These are phyloP conservation scores for Peniophora sp. DNA, from an alignment of 1,284 basidiomycete species.

Conservation along the genomic window DNA sequence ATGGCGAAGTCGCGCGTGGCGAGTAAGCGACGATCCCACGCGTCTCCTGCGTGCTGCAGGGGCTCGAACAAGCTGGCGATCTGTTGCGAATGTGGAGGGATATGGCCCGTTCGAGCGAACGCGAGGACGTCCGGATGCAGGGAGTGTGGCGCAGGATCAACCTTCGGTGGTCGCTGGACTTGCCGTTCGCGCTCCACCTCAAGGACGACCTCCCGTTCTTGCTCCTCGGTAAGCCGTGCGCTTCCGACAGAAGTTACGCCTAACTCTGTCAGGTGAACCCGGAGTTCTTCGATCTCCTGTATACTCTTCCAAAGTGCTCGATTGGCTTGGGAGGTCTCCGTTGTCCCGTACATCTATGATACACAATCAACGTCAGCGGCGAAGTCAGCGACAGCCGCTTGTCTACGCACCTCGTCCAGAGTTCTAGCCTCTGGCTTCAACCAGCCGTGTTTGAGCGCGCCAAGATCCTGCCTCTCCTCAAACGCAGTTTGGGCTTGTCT, in stretches of 20 bases:
- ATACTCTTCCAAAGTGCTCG: background rate
- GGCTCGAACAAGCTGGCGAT: conserved; percentile 6
- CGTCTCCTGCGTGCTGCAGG: background rate
- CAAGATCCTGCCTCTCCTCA: background rate
- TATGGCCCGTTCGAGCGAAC: conserved; percentile 20
- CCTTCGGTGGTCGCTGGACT: conserved; percentile 24
- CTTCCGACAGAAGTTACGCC: conserved; percentile 15
- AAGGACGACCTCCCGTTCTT: conserved; percentile 38
- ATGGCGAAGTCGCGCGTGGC: conserved; percentile 24
- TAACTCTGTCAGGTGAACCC: conserved; percentile 19
- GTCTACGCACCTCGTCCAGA: conserved; percentile 16
- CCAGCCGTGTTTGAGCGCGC: conserved; percentile 22
- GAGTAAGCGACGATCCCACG: conserved; percentile 10
- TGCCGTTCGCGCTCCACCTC: conserved; percentile 35
- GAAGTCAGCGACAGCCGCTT: too few relatives aligned
- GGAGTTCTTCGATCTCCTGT: conserved; percentile 16
- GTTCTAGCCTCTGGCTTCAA: conserved; percentile 29
- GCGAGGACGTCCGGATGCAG: conserved; percentile 17
- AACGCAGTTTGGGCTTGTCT: conserved; percentile 12
- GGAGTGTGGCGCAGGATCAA: conserved; percentile 15
- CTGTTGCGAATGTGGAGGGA: conserved; percentile 2
- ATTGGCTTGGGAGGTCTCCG: background rate
- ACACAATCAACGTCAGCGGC: too few relatives aligned
- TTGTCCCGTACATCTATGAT: background rate
- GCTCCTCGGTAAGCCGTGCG: conserved; percentile 33